Conservation (phyloP, 1,284 basidiomycete genomes). For the Trichosporon asahii region DNA sequence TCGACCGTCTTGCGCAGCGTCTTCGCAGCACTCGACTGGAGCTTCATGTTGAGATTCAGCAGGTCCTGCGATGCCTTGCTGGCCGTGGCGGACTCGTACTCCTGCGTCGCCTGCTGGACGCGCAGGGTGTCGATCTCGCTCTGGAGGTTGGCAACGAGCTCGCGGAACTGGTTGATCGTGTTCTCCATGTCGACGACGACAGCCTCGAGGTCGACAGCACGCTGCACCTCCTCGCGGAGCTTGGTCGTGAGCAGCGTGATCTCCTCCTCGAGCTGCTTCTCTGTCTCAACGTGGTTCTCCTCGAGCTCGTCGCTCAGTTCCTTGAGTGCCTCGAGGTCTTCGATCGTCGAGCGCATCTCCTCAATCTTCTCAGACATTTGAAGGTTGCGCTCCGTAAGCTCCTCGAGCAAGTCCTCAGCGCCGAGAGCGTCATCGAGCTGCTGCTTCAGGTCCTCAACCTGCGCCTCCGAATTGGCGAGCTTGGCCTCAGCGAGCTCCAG, state of each 20-base stretch:
- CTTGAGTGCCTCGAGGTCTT: slow-evolving; percentile 91
- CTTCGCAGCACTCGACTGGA: slow-evolving; percentile 83
- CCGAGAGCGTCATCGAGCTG: slow-evolving; percentile 94
- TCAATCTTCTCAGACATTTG: slow-evolving; percentile 90
- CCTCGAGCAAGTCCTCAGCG: slow-evolving; percentile 93
- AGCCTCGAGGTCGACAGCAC: slow-evolving; percentile 68
- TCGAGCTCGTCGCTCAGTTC: slow-evolving; percentile 97
- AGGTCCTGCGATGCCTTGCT: slow-evolving; percentile 73
- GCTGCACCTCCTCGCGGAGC: slow-evolving; percentile 64
- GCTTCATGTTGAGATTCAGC: slow-evolving; percentile 85
- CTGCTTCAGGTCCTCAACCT: slow-evolving; percentile 88
- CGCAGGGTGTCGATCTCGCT: slow-evolving; percentile 81
- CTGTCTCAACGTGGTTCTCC: slow-evolving; percentile 91
- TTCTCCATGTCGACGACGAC: slow-evolving; percentile 75
- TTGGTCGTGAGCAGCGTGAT: slow-evolving; percentile 62
- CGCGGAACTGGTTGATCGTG: slow-evolving; percentile 86
- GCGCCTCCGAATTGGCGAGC: slow-evolving; percentile 76
- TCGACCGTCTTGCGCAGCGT: slow-evolving; percentile 84
- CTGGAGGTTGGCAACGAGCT: slow-evolving; percentile 78
- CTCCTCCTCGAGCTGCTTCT: slow-evolving; percentile 86
- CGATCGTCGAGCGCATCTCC: slow-evolving; percentile 90
- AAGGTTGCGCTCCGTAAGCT: slow-evolving; percentile 90
- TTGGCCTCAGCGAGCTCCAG: slow-evolving; percentile 75
- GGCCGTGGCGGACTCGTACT: slow-evolving; percentile 70
- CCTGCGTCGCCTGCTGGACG: slow-evolving; percentile 75